Conservation (phyloP, 805 yeast species). For the Kodamaea leandrae region DNA sequence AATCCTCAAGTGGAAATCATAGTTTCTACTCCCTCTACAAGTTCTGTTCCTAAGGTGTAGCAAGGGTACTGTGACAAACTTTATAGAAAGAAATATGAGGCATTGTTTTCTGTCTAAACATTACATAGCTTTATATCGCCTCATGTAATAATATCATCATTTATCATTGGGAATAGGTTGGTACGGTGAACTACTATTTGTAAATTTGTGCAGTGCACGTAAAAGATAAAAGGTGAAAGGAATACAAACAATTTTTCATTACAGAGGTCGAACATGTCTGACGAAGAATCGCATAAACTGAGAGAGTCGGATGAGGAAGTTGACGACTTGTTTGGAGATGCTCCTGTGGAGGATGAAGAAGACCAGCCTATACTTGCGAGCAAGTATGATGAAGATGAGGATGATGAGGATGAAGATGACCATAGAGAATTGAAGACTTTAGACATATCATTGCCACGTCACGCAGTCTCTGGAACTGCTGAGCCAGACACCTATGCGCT, state of each 20-base stretch:
- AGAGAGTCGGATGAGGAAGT: conserved; percentile 24
- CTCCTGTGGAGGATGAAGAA: conserved; percentile 16
- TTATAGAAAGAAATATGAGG: conserved; percentile 1
- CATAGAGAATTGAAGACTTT: conserved; percentile 34
- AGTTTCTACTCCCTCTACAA: conserved; percentile 15
- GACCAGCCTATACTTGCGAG: conserved; percentile 19
- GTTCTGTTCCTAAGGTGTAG: background rate
- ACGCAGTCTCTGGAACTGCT: conserved; percentile 38
- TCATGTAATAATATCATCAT: background rate
- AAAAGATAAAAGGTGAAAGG: too few species aligned
- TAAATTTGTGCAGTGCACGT: conserved; percentile 1
- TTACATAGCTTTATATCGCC: conserved; percentile 4
- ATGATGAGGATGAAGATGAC: conserved; percentile 33
- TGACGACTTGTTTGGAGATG: conserved; percentile 38
- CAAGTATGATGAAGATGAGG: conserved; percentile 27
- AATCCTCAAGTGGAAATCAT: conserved; percentile 11
- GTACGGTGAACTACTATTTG: background rate
- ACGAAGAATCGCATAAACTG: conserved; percentile 10
- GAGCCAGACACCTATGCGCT: conserved; percentile 45
- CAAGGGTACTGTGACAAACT: background rate
- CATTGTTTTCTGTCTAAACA: background rate
- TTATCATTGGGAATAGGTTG: background rate
- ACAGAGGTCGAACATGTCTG: conserved; percentile 10
- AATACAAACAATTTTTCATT: conserved; percentile 4
- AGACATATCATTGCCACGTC: conserved; percentile 46